These are phyloP conservation scores for Fragilaria crotonensis DNA, from an alignment of 108 stramenopile species.

Conservation along the genomic window DNA sequence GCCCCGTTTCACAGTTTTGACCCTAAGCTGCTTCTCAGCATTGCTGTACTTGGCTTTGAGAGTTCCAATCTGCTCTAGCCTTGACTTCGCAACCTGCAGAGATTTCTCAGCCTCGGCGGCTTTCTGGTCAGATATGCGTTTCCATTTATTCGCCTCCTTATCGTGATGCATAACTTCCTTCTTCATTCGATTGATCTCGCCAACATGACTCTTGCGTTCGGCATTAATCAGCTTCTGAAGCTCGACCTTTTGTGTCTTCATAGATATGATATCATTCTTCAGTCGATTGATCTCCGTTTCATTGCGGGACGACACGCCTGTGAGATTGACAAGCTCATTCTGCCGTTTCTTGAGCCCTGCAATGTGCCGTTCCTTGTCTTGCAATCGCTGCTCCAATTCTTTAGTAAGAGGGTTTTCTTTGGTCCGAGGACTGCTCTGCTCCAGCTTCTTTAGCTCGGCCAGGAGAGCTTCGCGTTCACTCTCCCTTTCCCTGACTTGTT, in stretches of 20 bases:
- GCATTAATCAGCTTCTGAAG: slow-evolving; percentile 38
- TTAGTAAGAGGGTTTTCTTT: slow-evolving; percentile 6
- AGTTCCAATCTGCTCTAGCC: slow-evolving; percentile 28
- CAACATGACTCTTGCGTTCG: slow-evolving; percentile 29
- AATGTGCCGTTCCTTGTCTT: slow-evolving; percentile 42
- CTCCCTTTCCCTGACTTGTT: slow-evolving; percentile 25
- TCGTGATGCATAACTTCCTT: slow-evolving; percentile 46
- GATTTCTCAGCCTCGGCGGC: slow-evolving; percentile 51
- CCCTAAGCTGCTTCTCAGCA: slow-evolving; percentile 51
- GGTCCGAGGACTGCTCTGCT: slow-evolving; percentile 7
- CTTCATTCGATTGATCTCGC: slow-evolving; percentile 36
- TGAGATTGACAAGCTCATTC: slow-evolving; percentile 31
- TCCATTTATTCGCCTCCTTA: slow-evolving; percentile 29
- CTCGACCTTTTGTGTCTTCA: slow-evolving; percentile 45
- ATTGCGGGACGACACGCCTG: slow-evolving; percentile 41
- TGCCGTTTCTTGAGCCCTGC: slow-evolving; percentile 30
- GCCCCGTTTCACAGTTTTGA: slow-evolving; percentile 49
- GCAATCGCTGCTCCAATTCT: slow-evolving; percentile 21
- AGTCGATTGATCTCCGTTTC: slow-evolving; percentile 32
- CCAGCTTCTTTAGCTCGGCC: slow-evolving; percentile 28
- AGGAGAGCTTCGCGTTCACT: slow-evolving; percentile 29
- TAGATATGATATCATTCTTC: slow-evolving; percentile 25
- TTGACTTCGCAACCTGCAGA: slow-evolving; percentile 45
- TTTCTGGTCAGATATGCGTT: slow-evolving; percentile 18
- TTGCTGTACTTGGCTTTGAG: slow-evolving; percentile 59